phyloP scores from a whole-genome alignment of 2,329 filamentous ascomycete genomes.

The Pseudocercospora fijiensis region DNA sequence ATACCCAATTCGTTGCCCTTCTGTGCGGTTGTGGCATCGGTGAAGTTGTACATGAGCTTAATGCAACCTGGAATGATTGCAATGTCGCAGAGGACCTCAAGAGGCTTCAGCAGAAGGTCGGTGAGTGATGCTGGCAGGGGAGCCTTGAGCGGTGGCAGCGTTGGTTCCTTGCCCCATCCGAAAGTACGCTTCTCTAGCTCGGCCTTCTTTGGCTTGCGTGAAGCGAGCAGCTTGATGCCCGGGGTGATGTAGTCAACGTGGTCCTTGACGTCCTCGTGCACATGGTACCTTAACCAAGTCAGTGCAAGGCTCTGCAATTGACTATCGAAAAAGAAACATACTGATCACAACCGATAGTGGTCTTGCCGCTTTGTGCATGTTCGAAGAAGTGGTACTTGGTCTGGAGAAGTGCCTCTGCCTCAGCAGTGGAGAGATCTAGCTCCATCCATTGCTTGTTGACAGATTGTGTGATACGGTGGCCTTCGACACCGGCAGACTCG shows the following conservation, averaged over 20 bases:
- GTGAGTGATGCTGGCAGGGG: slow-evolving; percentile 14
- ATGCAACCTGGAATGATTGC: slow-evolving; percentile 45
- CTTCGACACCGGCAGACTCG: slow-evolving; percentile 34
- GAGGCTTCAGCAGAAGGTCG: slow-evolving; percentile 13
- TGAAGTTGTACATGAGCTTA: slow-evolving; percentile 47
- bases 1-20: slow-evolving; percentile 50
- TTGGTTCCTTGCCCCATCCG: slow-evolving; percentile 18
- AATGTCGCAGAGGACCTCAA: slow-evolving; percentile 23
- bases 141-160: slow-evolving; percentile 20
- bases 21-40: slow-evolving; percentile 40
- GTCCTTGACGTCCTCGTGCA: slow-evolving; percentile 48
- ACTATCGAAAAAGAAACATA: slow-evolving; percentile 32
- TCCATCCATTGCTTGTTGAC: slow-evolving; percentile 43
- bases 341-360: slow-evolving; percentile 42
- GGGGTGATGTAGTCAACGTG: slow-evolving; percentile 59
- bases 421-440: slow-evolving; percentile 42
- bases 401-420: slow-evolving; percentile 43
- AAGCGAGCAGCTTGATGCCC: slow-evolving; percentile 49
- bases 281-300: slow-evolving; percentile 36
- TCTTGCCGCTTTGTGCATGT: slow-evolving; percentile 52
- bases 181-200: slow-evolving; percentile 27
- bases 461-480: slow-evolving; percentile 39
- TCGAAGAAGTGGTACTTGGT: slow-evolving; percentile 61
- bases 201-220: slow-evolving; percentile 9
- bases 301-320: not conserved